phyloP scores from a whole-genome alignment of 2,329 filamentous ascomycete species.

The Ascochyta viciae-villosae region DNA sequence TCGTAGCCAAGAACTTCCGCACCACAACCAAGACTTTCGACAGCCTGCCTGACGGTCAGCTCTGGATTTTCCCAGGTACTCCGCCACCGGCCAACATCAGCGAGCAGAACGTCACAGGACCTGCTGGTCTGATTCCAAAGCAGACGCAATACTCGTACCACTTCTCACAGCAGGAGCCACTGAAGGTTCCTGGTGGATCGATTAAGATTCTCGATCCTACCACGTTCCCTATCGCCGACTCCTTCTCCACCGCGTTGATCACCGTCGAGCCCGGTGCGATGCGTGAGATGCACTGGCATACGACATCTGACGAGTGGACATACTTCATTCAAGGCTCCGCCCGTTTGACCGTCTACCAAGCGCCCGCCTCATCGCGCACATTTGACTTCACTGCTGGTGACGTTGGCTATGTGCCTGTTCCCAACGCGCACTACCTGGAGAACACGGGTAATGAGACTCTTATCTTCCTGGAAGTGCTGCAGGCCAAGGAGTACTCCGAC shows the following conservation, averaged over 20 bases:
- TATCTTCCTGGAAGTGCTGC: slow-evolving; percentile 66
- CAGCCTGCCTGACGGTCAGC: slow-evolving; percentile 47
- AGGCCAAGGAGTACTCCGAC: slow-evolving; percentile 60
- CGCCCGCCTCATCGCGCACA: slow-evolving; percentile 59
- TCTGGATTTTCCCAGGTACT: slow-evolving; percentile 54
- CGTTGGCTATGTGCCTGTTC: slow-evolving; percentile 65
- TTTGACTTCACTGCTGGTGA: slow-evolving; percentile 68
- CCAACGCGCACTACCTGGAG: slow-evolving; percentile 66
- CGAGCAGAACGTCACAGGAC: slow-evolving; percentile 55
- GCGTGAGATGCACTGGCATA: slow-evolving; percentile 71
- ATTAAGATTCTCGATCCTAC: slow-evolving; percentile 66
- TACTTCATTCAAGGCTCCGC: slow-evolving; percentile 65
- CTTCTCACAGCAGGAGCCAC: slow-evolving; percentile 57
- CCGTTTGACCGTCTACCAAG: slow-evolving; percentile 63
- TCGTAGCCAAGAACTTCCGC: slow-evolving; percentile 54
- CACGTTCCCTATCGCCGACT: slow-evolving; percentile 63
- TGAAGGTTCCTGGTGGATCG: slow-evolving; percentile 61
- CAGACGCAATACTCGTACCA: slow-evolving; percentile 50
- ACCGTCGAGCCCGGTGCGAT: slow-evolving; percentile 68
- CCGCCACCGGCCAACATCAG: slow-evolving; percentile 47
- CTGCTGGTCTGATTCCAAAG: slow-evolving; percentile 41
- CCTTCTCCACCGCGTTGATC: slow-evolving; percentile 64
- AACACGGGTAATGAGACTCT: slow-evolving; percentile 66
- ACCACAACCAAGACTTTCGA: slow-evolving; percentile 48
- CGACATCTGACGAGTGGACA: slow-evolving; percentile 66